phyloP scores from a whole-genome alignment of 2,329 filamentous ascomycete genomes.

The Scedosporium aurantiacum region DNA sequence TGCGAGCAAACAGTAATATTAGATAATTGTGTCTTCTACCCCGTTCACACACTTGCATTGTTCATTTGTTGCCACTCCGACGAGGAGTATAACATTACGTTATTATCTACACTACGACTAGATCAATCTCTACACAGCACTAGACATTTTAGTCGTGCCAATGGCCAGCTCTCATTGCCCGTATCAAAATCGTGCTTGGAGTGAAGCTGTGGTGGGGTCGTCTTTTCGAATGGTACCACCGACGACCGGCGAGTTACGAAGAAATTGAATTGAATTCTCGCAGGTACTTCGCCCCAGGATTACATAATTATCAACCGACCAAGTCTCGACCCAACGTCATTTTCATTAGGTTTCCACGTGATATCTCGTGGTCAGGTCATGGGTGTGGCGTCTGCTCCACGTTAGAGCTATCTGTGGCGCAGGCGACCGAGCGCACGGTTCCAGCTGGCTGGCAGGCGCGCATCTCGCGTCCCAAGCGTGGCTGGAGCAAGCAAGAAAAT shows the following conservation, averaged over 20 bases:
- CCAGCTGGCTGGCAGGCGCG: not conserved
- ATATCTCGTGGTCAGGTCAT: not conserved
- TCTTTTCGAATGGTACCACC: not conserved
- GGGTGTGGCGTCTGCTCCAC: not conserved
- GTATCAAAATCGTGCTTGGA: not conserved
- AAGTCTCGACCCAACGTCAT: too few species aligned
- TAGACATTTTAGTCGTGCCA: not conserved
- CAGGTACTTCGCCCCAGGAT: not conserved
- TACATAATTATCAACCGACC: not conserved
- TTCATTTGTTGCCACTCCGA: too few species aligned
- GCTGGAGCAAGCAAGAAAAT: not conserved
- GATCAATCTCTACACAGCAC: not conserved
- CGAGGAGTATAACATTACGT: not conserved
- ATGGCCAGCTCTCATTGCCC: not conserved
- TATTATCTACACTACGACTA: not conserved
- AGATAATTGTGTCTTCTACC: not conserved
- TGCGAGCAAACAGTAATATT: not conserved
- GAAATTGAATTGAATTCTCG: too few species aligned
- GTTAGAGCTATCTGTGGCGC: not conserved
- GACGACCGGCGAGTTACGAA: not conserved
- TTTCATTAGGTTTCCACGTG: not conserved
- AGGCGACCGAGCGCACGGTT: not conserved
- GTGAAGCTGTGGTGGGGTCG: not conserved
- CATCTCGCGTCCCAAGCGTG: not conserved
- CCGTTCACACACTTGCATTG: too few species aligned